Evolutionary conservation across 2,329 filamentous ascomycete species (phyloP).

Genomic region (Hypomyces rosellus): DNA sequence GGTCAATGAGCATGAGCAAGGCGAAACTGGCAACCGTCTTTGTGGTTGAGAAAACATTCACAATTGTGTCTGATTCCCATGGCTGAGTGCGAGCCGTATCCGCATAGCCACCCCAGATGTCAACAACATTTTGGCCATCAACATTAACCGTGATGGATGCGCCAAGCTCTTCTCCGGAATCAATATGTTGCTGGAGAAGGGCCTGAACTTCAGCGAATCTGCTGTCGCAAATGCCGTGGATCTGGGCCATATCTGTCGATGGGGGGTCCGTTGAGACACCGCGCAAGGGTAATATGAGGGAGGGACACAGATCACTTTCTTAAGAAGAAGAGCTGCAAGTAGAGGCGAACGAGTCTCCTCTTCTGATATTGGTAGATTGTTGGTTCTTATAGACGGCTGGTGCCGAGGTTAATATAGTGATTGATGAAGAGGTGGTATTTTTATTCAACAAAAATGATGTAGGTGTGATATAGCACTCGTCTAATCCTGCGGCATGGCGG

Average conservation of each 20-base stretch:
- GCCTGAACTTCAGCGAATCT: conserved; percentile 2
- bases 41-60: conserved; percentile 33
- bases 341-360: too few relatives aligned
- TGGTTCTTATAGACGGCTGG: too few relatives aligned
- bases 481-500: too few relatives aligned
- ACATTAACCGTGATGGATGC: conserved; percentile 37
- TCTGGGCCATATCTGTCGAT: background rate
- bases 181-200: conserved; percentile 30
- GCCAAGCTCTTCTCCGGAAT: conserved; percentile 35
- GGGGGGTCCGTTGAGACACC: too few relatives aligned
- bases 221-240: background rate
- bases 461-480: too few relatives aligned
- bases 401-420: too few relatives aligned
- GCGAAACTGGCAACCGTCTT: conserved; percentile 34
- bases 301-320: too few relatives aligned
- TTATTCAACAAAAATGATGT: too few relatives aligned
- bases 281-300: too few relatives aligned
- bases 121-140: conserved; percentile 34
- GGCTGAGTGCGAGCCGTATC: conserved; percentile 23
- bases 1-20: conserved; percentile 32
- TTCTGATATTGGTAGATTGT: too few relatives aligned
- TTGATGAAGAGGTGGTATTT: too few relatives aligned
- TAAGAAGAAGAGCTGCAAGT: too few relatives aligned
- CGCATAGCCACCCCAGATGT: conserved; percentile 38
- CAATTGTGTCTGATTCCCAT: conserved; percentile 36